Evolutionary conservation across 2,329 filamentous ascomycete genomes (phyloP).

Genomic region (Colletotrichum aenigma): DNA sequence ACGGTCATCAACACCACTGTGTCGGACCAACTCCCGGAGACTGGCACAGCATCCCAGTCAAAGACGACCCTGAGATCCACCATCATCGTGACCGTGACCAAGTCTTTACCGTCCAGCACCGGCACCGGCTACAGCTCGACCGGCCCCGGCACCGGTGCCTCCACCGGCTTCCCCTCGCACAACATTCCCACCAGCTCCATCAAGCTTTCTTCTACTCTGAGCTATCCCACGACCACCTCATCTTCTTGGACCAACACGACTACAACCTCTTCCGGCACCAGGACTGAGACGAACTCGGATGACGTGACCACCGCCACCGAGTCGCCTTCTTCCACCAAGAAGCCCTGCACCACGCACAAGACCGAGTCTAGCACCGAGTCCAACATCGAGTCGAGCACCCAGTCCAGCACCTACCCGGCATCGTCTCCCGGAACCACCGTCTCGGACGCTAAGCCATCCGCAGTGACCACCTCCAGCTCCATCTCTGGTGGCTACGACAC

Average conservation of each 20-base stretch:
- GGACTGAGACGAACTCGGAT: background rate
- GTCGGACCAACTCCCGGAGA: background rate
- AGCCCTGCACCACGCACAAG: background rate
- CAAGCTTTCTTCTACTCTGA: constrained; percentile 3
- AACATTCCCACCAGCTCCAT: background rate
- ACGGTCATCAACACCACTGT: constrained; percentile 9
- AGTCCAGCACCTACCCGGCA: background rate
- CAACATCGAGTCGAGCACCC: too few species aligned
- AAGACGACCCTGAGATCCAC: background rate
- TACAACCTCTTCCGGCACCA: background rate
- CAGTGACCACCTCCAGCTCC: background rate
- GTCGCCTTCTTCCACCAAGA: background rate
- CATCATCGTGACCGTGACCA: constrained; percentile 4
- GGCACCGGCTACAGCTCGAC: background rate
- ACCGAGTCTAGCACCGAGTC: background rate
- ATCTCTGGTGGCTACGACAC: background rate
- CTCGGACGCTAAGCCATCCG: background rate
- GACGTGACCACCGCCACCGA: background rate
- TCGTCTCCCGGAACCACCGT: background rate
- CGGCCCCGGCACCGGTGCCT: background rate
- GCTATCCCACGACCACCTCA: background rate
- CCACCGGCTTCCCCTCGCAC: background rate
- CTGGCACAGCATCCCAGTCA: background rate
- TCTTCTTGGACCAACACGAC: background rate
- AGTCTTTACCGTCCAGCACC: background rate